Conservation (phyloP, 1,139 yeast genomes). For the Suhomyces kunorum region DNA sequence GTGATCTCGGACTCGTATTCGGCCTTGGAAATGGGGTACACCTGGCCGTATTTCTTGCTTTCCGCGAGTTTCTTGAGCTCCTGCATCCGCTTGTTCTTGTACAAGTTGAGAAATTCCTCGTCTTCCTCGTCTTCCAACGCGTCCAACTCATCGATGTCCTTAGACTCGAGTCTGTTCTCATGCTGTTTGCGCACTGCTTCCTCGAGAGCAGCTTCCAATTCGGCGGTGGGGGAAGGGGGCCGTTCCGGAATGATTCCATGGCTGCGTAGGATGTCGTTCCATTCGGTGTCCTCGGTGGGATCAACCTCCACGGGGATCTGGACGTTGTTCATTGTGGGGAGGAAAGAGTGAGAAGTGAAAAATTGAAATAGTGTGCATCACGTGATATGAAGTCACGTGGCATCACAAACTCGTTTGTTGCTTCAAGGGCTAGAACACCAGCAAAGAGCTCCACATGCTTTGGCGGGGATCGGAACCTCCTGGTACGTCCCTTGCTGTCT, state of each 20-base stretch:
- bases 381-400: not conserved
- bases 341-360: not conserved
- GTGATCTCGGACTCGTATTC: slow-evolving; percentile 89
- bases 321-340: slow-evolving; percentile 28
- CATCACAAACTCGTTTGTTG: too few relatives aligned
- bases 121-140: slow-evolving; percentile 82
- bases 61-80: slow-evolving; percentile 65
- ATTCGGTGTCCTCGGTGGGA: slow-evolving; percentile 95
- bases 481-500: too few relatives aligned
- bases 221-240: slow-evolving; percentile 85
- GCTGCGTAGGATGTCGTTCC: slow-evolving; percentile 91
- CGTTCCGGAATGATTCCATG: slow-evolving; percentile 92
- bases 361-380: not conserved
- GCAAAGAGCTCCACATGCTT: too few relatives aligned
- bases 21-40: slow-evolving; percentile 75
- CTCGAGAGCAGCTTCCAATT: slow-evolving; percentile 82
- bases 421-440: not conserved
- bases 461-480: too few relatives aligned
- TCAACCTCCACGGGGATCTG: slow-evolving; percentile 83
- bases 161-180: slow-evolving; percentile 71
- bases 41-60: slow-evolving; percentile 72
- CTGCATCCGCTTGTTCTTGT: slow-evolving; percentile 72
- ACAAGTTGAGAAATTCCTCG: slow-evolving; percentile 68
- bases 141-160: slow-evolving; percentile 76
- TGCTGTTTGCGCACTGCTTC: slow-evolving; percentile 79